Base-by-base conservation (phyloP, 169 alveolate genomes). In the Besnoitia besnoiti region DNA sequence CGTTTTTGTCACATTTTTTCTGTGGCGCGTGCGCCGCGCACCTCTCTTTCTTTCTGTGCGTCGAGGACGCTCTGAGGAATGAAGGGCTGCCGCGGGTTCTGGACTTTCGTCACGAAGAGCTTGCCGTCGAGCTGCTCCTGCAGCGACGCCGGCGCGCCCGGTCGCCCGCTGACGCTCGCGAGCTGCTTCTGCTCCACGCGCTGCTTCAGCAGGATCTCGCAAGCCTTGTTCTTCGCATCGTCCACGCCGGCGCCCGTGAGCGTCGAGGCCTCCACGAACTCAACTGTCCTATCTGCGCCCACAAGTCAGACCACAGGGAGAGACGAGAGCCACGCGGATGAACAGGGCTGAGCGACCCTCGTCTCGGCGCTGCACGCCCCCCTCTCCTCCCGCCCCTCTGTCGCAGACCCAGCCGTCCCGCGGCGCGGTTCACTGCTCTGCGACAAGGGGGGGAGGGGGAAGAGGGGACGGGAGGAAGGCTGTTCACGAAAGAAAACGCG, bases 231-330 rank as follows among this genome's bases (percentile, higher is more conserved):
- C 90, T 97, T 97, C 14, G 98, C 98, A 42, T 97, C 97, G 89
- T 97, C 99, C 40, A 97, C 98, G 24, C 98, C 98, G 55, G 94
- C 96, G 16, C 97, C 97, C 27, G 97, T 96, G 59, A 97, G 93
- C 21, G 98, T 97, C 62, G 96, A 95, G 77, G 95, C 92, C n/a
- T 89, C 90, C 55, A 93, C 79, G 80, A 91, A 88, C 37, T 89
- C 94, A 49, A 94, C 85, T 7, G 55, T 95, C 30, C 91, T 94
- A 4, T 84, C 82, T 67, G 84, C 97, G 87, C 59, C 95, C 95
- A 75, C 94, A 87, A 14, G 21, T 27, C 14, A 21, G 33, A 40
- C 77, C 40, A 8, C 5, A 30, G 49, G 50, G 37, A 85, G 42
- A 85, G 47, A 77, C 51, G 87, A 49, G 91, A 30, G 44, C 88